Evolutionary conservation across 306 rosid species (phyloP).

Genomic region (Crataegus laevigata): DNA sequence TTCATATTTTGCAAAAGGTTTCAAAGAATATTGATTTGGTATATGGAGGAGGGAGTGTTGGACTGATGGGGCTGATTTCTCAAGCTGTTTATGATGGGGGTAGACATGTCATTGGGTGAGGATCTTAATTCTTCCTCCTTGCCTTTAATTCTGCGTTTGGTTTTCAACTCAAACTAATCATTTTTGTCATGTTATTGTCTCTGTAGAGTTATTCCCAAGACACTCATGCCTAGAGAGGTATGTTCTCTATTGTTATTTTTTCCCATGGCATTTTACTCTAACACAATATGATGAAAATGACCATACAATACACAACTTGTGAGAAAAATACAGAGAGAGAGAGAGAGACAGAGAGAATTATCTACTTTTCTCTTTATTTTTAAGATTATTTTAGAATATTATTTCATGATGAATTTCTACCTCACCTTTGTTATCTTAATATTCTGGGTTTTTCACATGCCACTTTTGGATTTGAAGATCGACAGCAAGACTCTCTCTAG

Average conservation of each 20-base stretch:
- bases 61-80: slow-evolving; percentile 92
- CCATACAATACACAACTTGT: slow-evolving; percentile 16
- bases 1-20: slow-evolving; percentile 39
- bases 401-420: slow-evolving; percentile 33
- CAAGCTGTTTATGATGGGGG: slow-evolving; percentile 91
- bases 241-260: slow-evolving; percentile 7
- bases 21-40: slow-evolving; percentile 87
- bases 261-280: slow-evolving; percentile 20
- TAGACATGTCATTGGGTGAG: slow-evolving; percentile 87
- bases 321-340: background rate
- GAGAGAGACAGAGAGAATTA: slow-evolving; percentile 25
- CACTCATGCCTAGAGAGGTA: slow-evolving; percentile 99
- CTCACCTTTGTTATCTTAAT: slow-evolving; percentile 61
- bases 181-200: slow-evolving; percentile 37
- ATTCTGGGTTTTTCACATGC: slow-evolving; percentile 13
- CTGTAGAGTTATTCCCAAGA: slow-evolving; percentile 89
- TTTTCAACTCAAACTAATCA: slow-evolving; percentile 11
- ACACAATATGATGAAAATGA: slow-evolving; percentile 31
- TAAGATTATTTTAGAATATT: background rate
- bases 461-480: background rate
- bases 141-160: background rate
- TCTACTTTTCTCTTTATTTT: slow-evolving; percentile 14
- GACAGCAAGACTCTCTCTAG: background rate
- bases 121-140: background rate
- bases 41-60: slow-evolving; percentile 98